Evolutionary conservation across 768 basidiomycete species (phyloP).

Genomic region (Amanita subjunquillea): DNA sequence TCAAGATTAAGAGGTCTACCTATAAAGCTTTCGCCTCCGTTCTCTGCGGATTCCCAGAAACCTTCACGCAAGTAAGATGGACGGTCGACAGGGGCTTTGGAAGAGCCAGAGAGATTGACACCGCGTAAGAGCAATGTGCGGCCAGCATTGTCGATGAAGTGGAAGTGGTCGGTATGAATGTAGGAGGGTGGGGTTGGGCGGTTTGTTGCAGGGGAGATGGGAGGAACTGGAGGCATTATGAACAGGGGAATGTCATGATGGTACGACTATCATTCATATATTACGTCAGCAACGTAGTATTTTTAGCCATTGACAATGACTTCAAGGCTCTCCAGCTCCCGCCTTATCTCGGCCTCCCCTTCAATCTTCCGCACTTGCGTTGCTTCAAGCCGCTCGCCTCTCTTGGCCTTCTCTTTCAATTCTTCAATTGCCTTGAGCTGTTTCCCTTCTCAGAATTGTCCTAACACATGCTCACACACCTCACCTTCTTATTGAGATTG

Average conservation of each 20-base stretch:
- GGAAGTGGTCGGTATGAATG: slow-evolving; percentile 55
- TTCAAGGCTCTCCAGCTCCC: slow-evolving; percentile 52
- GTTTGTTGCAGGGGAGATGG: slow-evolving; percentile 11
- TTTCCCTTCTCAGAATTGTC: not conserved
- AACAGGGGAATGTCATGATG: not conserved
- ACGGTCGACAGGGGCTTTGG: slow-evolving; percentile 70
- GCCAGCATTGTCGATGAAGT: slow-evolving; percentile 67
- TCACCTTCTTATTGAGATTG: slow-evolving; percentile 92
- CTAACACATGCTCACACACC: slow-evolving; percentile 9
- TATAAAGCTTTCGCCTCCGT: slow-evolving; percentile 59
- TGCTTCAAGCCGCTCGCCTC: slow-evolving; percentile 86
- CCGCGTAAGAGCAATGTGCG: slow-evolving; percentile 81
- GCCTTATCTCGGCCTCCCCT: slow-evolving; percentile 73
- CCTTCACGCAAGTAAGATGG: slow-evolving; percentile 60
- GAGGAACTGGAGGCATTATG: slow-evolving; percentile 3
- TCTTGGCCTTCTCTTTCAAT: slow-evolving; percentile 83
- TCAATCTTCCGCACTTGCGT: slow-evolving; percentile 98
- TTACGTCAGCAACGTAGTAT: no score
- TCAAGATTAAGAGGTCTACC: slow-evolving; percentile 77
- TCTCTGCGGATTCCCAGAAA: slow-evolving; percentile 78
- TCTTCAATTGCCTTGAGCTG: slow-evolving; percentile 99
- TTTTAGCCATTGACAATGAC: not conserved
- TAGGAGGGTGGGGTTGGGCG: slow-evolving; percentile 34
- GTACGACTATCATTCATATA: not conserved
- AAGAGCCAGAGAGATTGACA: slow-evolving; percentile 87